A percentile compares a stretch with the other conserved stretches of the same genome.
phyloP scores from a whole-genome alignment of 208 protist species.

The Acanthamoeba sp. region DNA sequence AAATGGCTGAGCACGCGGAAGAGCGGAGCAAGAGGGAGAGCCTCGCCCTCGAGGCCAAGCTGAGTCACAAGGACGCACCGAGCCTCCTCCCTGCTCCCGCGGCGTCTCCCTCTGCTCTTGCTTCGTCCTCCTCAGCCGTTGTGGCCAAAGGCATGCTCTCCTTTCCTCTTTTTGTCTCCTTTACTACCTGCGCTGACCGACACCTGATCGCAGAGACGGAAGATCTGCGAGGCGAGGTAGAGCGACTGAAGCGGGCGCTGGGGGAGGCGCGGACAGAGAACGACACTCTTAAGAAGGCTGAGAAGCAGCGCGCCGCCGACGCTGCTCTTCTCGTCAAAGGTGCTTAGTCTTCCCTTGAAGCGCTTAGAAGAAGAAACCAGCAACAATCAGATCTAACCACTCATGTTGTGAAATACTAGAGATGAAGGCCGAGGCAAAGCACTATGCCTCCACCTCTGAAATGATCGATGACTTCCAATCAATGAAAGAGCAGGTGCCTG shows the following conservation, averaged over 20 bases:
- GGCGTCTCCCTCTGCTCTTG: background rate
- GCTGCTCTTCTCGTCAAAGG: background rate
- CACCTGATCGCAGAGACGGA: background rate
- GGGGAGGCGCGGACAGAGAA: background rate
- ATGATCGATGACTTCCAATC: slow-evolving; percentile 60
- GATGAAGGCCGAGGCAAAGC: slow-evolving; percentile 51
- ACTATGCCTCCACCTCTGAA: background rate
- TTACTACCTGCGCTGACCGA: background rate
- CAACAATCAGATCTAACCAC: background rate
- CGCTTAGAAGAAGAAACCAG: too few relatives aligned
- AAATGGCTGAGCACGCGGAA: background rate
- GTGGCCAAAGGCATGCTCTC: background rate
- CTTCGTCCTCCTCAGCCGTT: background rate
- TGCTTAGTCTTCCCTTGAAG: background rate
- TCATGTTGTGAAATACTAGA: background rate
- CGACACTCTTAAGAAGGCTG: background rate
- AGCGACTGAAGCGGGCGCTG: background rate
- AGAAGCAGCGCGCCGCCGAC: slow-evolving; percentile 17
- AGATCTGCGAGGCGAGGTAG: background rate
- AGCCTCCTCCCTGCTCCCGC: background rate
- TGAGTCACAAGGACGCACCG: background rate
- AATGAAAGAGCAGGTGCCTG: slow-evolving; percentile 52
- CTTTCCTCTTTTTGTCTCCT: background rate
- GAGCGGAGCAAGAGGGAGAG: background rate
- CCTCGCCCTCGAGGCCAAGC: background rate